These are phyloP conservation scores for Colletotrichum sp. DNA, from an alignment of 2,329 filamentous ascomycete genomes.

Conservation along the genomic window DNA sequence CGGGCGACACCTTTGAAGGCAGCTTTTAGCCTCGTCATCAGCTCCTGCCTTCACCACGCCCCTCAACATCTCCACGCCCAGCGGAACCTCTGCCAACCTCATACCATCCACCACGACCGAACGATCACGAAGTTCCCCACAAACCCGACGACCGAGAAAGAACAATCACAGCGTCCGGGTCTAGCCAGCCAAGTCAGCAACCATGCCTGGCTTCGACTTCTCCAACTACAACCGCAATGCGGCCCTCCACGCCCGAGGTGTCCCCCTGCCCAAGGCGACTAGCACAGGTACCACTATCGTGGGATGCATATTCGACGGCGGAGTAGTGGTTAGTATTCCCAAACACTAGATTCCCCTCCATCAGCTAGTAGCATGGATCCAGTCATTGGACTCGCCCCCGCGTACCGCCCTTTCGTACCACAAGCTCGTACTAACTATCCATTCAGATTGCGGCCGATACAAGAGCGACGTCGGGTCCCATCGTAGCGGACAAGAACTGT, in stretches of 20 bases:
- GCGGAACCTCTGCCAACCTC: neutral
- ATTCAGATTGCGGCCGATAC: conserved; percentile 95
- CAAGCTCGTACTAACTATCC: conserved; percentile 4
- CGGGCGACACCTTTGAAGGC: conserved; percentile 38
- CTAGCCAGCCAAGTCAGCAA: conserved; percentile 32
- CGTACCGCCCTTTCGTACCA: conserved; percentile 3
- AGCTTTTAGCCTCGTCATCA: conserved; percentile 63
- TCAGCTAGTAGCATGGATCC: neutral
- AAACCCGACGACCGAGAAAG: neutral
- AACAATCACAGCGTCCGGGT: neutral
- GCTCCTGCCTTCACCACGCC: conserved; percentile 32
- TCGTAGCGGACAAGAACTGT: conserved; percentile 99
- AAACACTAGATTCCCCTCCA: conserved; percentile 24
- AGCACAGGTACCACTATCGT: conserved; percentile 99
- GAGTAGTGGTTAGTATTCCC: conserved; percentile 76
- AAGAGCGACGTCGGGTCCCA: conserved; percentile 93
- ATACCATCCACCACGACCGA: neutral
- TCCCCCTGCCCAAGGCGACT: conserved; percentile 95
- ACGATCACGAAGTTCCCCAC: neutral
- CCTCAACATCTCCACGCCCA: conserved; percentile 27
- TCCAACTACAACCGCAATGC: conserved; percentile 99
- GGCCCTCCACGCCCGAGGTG: conserved; percentile 90
- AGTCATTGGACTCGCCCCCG: neutral
- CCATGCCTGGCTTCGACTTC: conserved; percentile 98
- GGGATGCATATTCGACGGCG: conserved; percentile 93